A percentile compares a stretch with the other conserved stretches of the same genome.
Evolutionary conservation across 345 rosid species (phyloP).

Genomic region (Odontarrhena argentea): DNA sequence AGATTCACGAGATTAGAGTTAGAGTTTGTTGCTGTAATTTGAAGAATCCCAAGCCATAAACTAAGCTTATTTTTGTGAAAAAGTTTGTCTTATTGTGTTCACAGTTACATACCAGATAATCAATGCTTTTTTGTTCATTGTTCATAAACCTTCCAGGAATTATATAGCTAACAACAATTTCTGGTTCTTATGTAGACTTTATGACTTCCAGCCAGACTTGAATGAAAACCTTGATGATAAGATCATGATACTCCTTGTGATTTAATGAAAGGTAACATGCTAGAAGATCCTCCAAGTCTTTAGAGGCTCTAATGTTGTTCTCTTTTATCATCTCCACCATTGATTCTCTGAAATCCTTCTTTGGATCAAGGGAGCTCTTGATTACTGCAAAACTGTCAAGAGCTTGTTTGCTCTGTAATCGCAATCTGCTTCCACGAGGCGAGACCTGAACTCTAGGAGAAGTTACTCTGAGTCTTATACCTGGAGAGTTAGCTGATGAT

Average conservation of each 20-base stretch:
- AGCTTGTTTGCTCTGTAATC: conserved; percentile 36
- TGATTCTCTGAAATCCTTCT: conserved; percentile 77
- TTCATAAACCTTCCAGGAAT: neutral
- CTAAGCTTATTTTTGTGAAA: neutral
- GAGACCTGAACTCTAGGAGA: conserved; percentile 53
- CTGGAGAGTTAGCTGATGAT: conserved; percentile 35
- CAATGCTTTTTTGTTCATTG: neutral
- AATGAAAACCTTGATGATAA: conserved; percentile 73
- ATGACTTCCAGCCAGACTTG: conserved; percentile 59
- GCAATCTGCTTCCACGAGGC: conserved; percentile 39
- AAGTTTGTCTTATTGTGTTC: neutral
- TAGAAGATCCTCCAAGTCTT: conserved; percentile 78
- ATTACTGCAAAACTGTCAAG: conserved; percentile 61
- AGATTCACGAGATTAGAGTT: no score
- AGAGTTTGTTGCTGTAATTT: no score
- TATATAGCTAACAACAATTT: conserved; percentile 15
- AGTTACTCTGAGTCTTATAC: conserved; percentile 52
- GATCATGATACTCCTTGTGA: conserved; percentile 61
- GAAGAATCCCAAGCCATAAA: no score
- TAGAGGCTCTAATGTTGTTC: conserved; percentile 57
- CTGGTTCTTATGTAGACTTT: conserved; percentile 4
- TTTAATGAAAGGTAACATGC: conserved; percentile 76
- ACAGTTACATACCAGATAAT: conserved; percentile 1
- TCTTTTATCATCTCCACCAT: conserved; percentile 90
- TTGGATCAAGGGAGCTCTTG: conserved; percentile 73